Conservation (phyloP, 257 asterid species). For the Avicennia marina region DNA sequence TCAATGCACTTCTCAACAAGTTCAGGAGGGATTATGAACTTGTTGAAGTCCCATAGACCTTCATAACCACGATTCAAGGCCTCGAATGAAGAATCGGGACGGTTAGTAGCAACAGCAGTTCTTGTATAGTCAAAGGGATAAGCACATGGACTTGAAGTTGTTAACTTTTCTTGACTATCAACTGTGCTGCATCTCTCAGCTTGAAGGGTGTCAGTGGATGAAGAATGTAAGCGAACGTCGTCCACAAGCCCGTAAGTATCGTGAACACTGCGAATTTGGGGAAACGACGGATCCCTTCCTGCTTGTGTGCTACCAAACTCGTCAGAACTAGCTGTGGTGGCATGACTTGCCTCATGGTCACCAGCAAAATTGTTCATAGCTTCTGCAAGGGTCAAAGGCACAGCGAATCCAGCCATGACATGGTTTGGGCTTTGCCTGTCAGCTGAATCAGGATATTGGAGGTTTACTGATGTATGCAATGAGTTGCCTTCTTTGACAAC, state of each 20-base stretch:
- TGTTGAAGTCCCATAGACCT: constrained; percentile 33
- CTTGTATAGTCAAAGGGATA: constrained; percentile 27
- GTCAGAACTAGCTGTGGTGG: too few species aligned
- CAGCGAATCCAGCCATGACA: constrained; percentile 28
- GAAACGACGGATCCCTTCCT: too few species aligned
- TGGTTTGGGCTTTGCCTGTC: constrained; percentile 19
- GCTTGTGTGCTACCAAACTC: too few species aligned
- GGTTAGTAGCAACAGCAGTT: too few species aligned
- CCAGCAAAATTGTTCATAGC: constrained; percentile 25
- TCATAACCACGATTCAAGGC: constrained; percentile 12
- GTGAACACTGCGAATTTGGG: constrained; percentile 13
- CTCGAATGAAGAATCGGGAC: constrained; percentile 31
- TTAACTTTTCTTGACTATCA: constrained; percentile 18
- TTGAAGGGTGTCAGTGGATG: constrained; percentile 1
- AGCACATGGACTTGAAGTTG: constrained; percentile 13
- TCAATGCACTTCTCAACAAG: background rate
- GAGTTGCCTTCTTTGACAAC: too few species aligned
- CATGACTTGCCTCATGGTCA: too few species aligned
- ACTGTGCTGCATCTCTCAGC: background rate
- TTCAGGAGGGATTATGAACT: background rate
- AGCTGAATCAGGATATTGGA: constrained; percentile 22
- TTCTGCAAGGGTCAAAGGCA: constrained; percentile 37
- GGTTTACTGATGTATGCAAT: background rate
- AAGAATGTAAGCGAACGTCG: background rate
- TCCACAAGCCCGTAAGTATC: constrained; percentile 11